phyloP scores from a whole-genome alignment of 345 rosid species.

The Aquilaria yunnanensis region DNA sequence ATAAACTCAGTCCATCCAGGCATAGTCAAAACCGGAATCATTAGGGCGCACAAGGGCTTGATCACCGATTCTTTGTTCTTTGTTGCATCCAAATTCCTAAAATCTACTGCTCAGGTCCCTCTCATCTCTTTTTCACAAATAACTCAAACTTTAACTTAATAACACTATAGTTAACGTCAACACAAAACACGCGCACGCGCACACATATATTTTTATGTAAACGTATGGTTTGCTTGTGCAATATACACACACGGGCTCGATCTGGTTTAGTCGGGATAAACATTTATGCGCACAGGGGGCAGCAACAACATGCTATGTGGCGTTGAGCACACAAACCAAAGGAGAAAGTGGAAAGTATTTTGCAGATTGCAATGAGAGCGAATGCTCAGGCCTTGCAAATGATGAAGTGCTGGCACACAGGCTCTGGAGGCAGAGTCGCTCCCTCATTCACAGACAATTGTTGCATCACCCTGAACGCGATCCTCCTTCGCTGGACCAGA shows the following conservation, averaged over 20 bases:
- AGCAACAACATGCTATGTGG: constrained; percentile 88
- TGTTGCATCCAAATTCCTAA: constrained; percentile 83
- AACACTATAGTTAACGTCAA: neutral
- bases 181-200: neutral
- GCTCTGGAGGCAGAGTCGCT: constrained; percentile 56
- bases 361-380: constrained; percentile 77
- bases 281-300: constrained; percentile 57
- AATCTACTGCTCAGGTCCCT: constrained; percentile 69
- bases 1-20: constrained; percentile 96
- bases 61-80: constrained; percentile 89
- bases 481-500: too few relatives aligned
- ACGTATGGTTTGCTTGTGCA: neutral
- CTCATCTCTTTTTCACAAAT: constrained; percentile 1
- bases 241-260: neutral
- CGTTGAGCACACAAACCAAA: constrained; percentile 56
- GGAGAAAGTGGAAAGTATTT: constrained; percentile 73
- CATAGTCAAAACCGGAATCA: constrained; percentile 85
- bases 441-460: constrained; percentile 38
- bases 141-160: neutral
- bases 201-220: neutral
- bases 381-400: constrained; percentile 65
- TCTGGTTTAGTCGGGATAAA: neutral
- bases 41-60: constrained; percentile 76
- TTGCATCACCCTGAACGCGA: too few relatives aligned
- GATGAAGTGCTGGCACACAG: constrained; percentile 58